Base-by-base conservation (phyloP, 176 grass and related monocot genomes). In the Raddia distichophylla region DNA sequence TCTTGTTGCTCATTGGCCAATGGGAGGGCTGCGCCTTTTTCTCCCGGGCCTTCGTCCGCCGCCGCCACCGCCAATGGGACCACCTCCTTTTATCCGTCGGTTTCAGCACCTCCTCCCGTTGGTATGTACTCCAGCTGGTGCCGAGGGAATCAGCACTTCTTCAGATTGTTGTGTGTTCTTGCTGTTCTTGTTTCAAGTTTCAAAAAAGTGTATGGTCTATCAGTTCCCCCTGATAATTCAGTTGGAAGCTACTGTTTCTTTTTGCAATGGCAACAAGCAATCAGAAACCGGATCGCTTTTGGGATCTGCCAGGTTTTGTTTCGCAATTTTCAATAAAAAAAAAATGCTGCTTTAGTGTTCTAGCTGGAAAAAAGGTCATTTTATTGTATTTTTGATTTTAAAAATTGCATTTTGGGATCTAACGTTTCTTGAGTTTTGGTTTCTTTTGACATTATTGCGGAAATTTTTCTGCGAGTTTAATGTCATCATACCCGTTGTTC, bases 21-120 rank as follows among this genome's bases (percentile, higher is more conserved):
- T 65, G 88, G 45, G 45, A 78, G 73, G 60, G 20, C 17, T 7
- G 60, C 67, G 2, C 59, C 66, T 3, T 71, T 71, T 59, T 65
- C 78, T 8, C 15, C 83, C 27, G 48, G 56, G 7, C 45, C 52
- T 2, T 34, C 74, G 19, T 34, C 77, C 22, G 8, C 40, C 17
- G 42, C 8, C 59, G 13, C 70, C 15, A 73, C 40, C 3, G 5
- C 35, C 48, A 82, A 82, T 66, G 72, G 58, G 58, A 81, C 76
- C 8, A 59, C 32, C 0, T 20, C 86, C 20, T 20, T 80, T 0
- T 52, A 80, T 55, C 67, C 82, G 13, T 9, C 66, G 1, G 56
- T 44, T 51, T 40, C 71, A 34, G 75, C 90, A 51, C 67, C 92
- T 71, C 83, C 92, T n/a, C 86, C 89, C 42, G 5, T 60, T 11